These are phyloP conservation scores for Marasmius oreades DNA, from an alignment of 1,284 basidiomycete genomes.

Conservation along the genomic window DNA sequence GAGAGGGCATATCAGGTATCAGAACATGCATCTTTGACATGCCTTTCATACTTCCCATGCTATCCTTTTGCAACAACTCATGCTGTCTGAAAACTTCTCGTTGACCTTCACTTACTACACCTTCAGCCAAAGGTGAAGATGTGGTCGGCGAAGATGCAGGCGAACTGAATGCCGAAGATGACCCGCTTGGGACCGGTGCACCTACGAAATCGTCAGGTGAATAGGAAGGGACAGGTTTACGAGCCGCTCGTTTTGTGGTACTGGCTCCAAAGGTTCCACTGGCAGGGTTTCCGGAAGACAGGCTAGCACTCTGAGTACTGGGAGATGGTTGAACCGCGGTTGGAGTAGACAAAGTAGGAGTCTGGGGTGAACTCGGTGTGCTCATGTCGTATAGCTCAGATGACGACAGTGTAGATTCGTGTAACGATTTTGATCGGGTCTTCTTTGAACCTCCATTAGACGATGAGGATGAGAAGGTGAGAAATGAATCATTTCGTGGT, in stretches of 20 bases:
- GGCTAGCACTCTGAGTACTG: neutral
- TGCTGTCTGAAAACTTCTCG: neutral
- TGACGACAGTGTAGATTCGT: neutral
- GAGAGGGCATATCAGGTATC: conserved; percentile 1
- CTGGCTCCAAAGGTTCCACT: neutral
- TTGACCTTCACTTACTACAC: neutral
- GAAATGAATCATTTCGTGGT: neutral
- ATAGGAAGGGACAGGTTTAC: conserved; percentile 1
- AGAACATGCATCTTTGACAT: neutral
- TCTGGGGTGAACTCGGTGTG: too few species aligned
- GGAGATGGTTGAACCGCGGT: neutral
- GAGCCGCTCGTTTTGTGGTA: neutral
- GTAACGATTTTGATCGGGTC: neutral
- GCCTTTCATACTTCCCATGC: neutral
- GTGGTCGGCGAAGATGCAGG: neutral
- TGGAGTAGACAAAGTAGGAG: neutral
- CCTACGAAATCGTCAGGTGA: neutral
- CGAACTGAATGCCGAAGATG: neutral
- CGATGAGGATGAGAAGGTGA: neutral
- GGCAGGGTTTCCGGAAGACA: neutral
- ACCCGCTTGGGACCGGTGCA: neutral
- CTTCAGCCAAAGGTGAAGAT: neutral
- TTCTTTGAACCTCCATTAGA: neutral
- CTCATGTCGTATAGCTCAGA: neutral
- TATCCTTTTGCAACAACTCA: conserved; percentile 2